A percentile compares a stretch with the other conserved stretches of the same genome.
phyloP scores from a whole-genome alignment of 31 red algal species.

The Asparagopsis taxiformis region DNA sequence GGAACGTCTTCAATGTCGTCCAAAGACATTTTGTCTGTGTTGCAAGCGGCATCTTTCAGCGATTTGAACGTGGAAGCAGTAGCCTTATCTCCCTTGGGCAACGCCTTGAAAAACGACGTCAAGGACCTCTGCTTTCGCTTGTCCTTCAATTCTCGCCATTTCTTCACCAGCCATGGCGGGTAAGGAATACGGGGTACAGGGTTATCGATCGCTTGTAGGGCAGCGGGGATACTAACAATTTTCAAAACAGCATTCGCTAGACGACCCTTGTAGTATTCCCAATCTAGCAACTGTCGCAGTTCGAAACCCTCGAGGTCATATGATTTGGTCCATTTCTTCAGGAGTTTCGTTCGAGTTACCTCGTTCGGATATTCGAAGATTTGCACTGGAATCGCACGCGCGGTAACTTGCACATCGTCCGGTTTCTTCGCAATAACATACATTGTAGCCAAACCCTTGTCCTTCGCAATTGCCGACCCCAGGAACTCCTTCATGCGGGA shows the following conservation, averaged over 20 bases:
- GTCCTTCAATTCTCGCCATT: conserved; percentile 64
- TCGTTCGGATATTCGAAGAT: conserved; percentile 78
- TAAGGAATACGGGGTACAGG: conserved; percentile 90
- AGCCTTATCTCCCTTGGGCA: conserved; percentile 36
- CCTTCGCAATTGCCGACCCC: conserved; percentile 83
- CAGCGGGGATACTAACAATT: conserved; percentile 97
- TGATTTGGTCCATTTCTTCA: conserved; percentile 82
- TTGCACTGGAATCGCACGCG: conserved; percentile 87
- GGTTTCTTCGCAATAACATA: conserved; percentile 86
- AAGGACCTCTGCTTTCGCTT: conserved; percentile 74
- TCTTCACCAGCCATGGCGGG: conserved; percentile 89
- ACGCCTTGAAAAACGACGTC: conserved; percentile 59
- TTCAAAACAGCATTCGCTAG: conserved; percentile 87
- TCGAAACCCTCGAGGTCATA: conserved; percentile 51
- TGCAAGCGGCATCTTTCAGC: conserved; percentile 27
- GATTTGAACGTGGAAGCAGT: conserved; percentile 20
- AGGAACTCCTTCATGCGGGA: conserved; percentile 89
- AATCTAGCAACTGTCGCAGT: conserved; percentile 82
- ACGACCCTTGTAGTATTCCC: conserved; percentile 97
- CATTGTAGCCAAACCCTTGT: conserved; percentile 85
- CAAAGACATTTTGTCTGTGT: conserved; percentile 59
- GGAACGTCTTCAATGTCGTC: conserved; percentile 70
- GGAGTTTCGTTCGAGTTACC: conserved; percentile 32
- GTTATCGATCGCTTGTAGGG: conserved; percentile 85
- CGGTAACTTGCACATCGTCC: conserved; percentile 83